Conservation (phyloP, 2,329 filamentous ascomycete genomes). For the Cercospora berteroae region DNA sequence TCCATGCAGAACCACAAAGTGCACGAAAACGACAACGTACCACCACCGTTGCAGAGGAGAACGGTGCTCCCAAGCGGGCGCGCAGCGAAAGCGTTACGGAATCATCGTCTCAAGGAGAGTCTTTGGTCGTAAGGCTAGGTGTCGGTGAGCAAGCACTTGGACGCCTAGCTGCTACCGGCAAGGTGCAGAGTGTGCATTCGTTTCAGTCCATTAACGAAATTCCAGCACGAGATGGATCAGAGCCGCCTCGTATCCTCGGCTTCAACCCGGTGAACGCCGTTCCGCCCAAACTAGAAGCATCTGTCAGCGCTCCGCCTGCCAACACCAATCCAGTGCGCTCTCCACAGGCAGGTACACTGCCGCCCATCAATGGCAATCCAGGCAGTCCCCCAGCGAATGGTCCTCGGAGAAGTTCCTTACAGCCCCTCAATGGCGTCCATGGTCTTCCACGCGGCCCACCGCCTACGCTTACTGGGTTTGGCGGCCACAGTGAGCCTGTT, state of each 20-base stretch:
- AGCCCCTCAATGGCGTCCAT: background rate
- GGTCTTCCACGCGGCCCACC: background rate
- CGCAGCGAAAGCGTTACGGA: slow-evolving; percentile 13
- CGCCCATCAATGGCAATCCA: background rate
- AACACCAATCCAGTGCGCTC: background rate
- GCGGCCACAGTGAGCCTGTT: background rate
- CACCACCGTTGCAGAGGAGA: background rate
- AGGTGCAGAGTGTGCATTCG: slow-evolving; percentile 5
- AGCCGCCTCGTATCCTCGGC: slow-evolving; percentile 4
- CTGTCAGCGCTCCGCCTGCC: slow-evolving; percentile 4
- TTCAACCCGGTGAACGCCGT: slow-evolving; percentile 12
- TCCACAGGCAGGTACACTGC: background rate
- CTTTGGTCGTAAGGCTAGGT: slow-evolving; percentile 15
- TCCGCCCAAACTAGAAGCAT: background rate
- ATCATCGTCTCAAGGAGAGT: slow-evolving; percentile 11
- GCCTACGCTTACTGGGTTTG: slow-evolving; percentile 3
- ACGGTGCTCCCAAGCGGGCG: slow-evolving; percentile 10
- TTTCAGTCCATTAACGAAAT: slow-evolving; percentile 5
- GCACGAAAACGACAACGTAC: slow-evolving; percentile 1
- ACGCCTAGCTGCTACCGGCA: slow-evolving; percentile 3
- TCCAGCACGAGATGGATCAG: background rate
- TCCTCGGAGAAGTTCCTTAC: background rate
- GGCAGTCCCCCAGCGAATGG: background rate
- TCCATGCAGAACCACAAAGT: slow-evolving; percentile 3
- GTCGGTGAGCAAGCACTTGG: slow-evolving; percentile 10